These are phyloP conservation scores for Pythium apleroticum DNA, from an alignment of 352 stramenopile species.

Conservation along the genomic window DNA sequence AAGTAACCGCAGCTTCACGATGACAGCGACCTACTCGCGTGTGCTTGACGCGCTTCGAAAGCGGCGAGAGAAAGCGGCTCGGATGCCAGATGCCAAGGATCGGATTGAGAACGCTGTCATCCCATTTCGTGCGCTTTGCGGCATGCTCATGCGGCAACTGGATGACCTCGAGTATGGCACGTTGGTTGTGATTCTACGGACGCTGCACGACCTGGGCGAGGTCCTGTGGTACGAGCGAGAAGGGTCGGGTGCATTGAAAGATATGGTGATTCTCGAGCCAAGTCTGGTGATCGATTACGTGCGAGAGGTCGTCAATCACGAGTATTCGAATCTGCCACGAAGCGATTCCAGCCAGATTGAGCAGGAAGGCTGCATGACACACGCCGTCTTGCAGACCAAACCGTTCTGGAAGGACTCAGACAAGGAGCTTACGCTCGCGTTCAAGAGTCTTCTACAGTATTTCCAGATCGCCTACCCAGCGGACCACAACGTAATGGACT, in stretches of 20 bases:
- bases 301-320: neutral
- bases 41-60: neutral
- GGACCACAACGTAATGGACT: constrained; percentile 16
- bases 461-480: constrained; percentile 28
- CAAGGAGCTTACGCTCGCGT: constrained; percentile 20
- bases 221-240: constrained; percentile 24
- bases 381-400: neutral
- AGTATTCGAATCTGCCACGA: neutral
- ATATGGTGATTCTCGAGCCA: constrained; percentile 15
- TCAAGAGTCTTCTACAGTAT: constrained; percentile 31
- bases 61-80: neutral
- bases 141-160: constrained; percentile 4
- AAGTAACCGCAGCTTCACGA: constrained; percentile 11
- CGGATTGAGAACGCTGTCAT: constrained; percentile 8
- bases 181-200: constrained; percentile 6
- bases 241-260: neutral
- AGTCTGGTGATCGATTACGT: constrained; percentile 30
- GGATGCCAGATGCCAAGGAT: constrained; percentile 1
- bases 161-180: constrained; percentile 6
- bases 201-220: constrained; percentile 22
- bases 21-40: constrained; percentile 12
- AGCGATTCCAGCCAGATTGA: neutral
- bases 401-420: constrained; percentile 25
- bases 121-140: neutral
- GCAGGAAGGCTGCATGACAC: constrained; percentile 5